Conservation (phyloP, 2,329 filamentous ascomycete species). For the Colletotrichum somersetense region DNA sequence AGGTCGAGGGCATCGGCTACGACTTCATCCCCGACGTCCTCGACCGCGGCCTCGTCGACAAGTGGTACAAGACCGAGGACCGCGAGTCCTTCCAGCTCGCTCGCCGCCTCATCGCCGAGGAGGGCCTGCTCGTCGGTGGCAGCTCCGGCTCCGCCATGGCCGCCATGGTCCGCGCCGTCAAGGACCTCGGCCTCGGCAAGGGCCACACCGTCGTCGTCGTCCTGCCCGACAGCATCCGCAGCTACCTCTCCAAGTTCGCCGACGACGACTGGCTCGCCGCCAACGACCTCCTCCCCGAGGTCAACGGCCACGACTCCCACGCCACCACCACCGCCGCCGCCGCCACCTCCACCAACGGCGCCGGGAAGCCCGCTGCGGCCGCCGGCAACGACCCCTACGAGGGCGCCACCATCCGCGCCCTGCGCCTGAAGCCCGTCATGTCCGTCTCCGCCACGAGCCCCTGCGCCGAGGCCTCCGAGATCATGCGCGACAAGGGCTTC, state of each 20-base stretch:
- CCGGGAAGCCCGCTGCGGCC: conserved; percentile 48
- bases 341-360: conserved; percentile 45
- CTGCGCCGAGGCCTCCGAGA: conserved; percentile 92
- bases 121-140: conserved; percentile 92
- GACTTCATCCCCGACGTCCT: conserved; percentile 98
- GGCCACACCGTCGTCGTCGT: conserved; percentile 92
- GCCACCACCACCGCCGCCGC: conserved; percentile 47
- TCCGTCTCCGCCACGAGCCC: conserved; percentile 78
- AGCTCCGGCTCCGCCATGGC: conserved; percentile 94
- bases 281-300: conserved; percentile 85
- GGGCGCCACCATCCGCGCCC: conserved; percentile 81
- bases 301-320: conserved; percentile 61
- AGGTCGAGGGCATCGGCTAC: conserved; percentile 98
- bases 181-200: conserved; percentile 81
- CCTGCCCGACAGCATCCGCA: conserved; percentile 94
- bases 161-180: conserved; percentile 80
- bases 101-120: conserved; percentile 91
- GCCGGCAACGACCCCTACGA: conserved; percentile 75
- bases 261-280: conserved; percentile 99
- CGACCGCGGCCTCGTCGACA: conserved; percentile 82
- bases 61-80: conserved; percentile 99
- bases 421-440: conserved; percentile 93
- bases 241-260: conserved; percentile 97
- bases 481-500: conserved; percentile 98
- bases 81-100: conserved; percentile 90